Evolutionary conservation across 2,329 filamentous ascomycete species (phyloP).

Genomic region (Thermothelomyces thermophilus): DNA sequence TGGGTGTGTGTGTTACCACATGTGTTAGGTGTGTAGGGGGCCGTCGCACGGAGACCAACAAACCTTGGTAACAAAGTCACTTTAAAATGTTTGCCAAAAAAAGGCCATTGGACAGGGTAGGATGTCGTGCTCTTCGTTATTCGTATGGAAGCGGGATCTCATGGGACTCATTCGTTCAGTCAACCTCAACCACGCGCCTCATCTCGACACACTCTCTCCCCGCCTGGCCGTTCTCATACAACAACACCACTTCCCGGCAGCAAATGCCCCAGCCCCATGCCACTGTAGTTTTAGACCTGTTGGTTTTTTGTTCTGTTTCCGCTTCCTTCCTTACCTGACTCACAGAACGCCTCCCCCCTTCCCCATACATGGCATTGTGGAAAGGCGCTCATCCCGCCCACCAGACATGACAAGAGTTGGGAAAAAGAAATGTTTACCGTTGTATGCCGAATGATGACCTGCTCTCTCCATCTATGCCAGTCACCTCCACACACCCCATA

Average conservation of each 20-base stretch:
- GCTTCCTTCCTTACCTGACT: not conserved
- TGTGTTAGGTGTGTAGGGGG: too few species aligned
- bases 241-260: not conserved
- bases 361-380: not conserved
- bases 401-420: constrained; percentile 1
- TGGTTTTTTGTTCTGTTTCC: not conserved
- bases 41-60: too few species aligned
- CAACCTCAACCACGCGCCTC: not conserved
- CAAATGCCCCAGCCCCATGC: constrained; percentile 7
- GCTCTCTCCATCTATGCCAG: constrained; percentile 18
- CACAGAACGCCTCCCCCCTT: not conserved
- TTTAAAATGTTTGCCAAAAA: too few species aligned
- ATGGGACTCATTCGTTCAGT: constrained; percentile 1
- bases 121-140: not conserved
- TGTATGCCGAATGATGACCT: constrained; percentile 17
- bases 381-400: not conserved
- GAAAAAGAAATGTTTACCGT: constrained; percentile 4
- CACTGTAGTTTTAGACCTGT: not conserved
- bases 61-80: too few species aligned
- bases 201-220: not conserved
- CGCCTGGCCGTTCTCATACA: not conserved
- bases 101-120: too few species aligned
- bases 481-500: not conserved
- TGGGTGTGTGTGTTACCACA: too few species aligned
- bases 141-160: not conserved